Conservation (phyloP, 2,329 filamentous ascomycete genomes). For the Metarhizium brunneum region DNA sequence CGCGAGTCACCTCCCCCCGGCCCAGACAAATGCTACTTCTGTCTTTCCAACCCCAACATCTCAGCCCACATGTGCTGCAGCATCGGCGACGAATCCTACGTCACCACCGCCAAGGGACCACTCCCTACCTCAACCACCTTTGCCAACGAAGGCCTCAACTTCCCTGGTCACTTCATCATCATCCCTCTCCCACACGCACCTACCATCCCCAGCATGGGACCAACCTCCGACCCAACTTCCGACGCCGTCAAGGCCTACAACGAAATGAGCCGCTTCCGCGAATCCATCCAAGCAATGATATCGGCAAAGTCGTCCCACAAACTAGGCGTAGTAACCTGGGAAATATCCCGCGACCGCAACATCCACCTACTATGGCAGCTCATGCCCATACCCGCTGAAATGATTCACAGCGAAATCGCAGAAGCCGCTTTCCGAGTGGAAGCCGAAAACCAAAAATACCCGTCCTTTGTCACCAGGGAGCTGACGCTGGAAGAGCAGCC, state of each 20-base stretch:
- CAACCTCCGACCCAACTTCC: slow-evolving; percentile 38
- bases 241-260: slow-evolving; percentile 52
- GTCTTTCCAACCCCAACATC: slow-evolving; percentile 75
- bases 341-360: slow-evolving; percentile 73
- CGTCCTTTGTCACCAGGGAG: slow-evolving; percentile 38
- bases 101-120: slow-evolving; percentile 88
- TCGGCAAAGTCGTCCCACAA: slow-evolving; percentile 40
- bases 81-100: slow-evolving; percentile 78
- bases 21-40: slow-evolving; percentile 88
- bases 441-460: slow-evolving; percentile 62
- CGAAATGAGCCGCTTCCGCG: slow-evolving; percentile 79
- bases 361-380: slow-evolving; percentile 95
- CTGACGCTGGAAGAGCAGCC: slow-evolving; percentile 42
- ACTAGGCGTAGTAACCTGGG: slow-evolving; percentile 82
- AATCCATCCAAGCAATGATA: slow-evolving; percentile 72
- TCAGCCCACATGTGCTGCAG: slow-evolving; percentile 83
- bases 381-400: slow-evolving; percentile 60
- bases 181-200: slow-evolving; percentile 78
- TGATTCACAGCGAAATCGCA: slow-evolving; percentile 64
- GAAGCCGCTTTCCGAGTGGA: slow-evolving; percentile 85
- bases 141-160: slow-evolving; percentile 51
- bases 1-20: slow-evolving; percentile 49
- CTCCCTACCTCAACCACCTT: slow-evolving; percentile 66
- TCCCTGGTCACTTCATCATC: slow-evolving; percentile 82
- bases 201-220: slow-evolving; percentile 59